Conservation (phyloP, 2,329 filamentous ascomycete species). For the Colletotrichum camelliae region DNA sequence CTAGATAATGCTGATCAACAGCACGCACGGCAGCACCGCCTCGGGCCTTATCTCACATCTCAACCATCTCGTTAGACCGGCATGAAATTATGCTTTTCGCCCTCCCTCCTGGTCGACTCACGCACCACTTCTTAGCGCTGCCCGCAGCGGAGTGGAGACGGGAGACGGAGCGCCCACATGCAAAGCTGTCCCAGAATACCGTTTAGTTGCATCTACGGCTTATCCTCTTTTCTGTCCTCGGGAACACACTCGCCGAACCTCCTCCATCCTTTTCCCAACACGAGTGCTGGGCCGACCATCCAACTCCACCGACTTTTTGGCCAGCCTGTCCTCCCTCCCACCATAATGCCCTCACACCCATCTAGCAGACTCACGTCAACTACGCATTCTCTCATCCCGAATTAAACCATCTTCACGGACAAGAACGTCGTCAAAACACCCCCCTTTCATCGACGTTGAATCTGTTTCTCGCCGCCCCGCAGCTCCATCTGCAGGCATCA, state of each 20-base stretch:
- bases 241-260: conserved; percentile 7
- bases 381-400: neutral
- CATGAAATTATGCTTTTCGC: conserved; percentile 14
- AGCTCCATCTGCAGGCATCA: conserved; percentile 22
- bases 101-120: conserved; percentile 1
- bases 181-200: neutral
- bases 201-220: conserved; percentile 17
- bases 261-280: conserved; percentile 10
- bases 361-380: neutral
- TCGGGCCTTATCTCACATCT: conserved; percentile 8
- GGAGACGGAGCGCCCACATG: neutral
- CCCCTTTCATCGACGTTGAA: conserved; percentile 18
- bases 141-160: neutral
- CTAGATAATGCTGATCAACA: conserved; percentile 3
- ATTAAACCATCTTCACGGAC: neutral
- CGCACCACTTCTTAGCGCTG: conserved; percentile 14
- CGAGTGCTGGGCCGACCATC: conserved; percentile 16
- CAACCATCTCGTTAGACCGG: neutral
- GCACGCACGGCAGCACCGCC: neutral
- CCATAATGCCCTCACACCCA: neutral
- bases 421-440: neutral
- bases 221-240: conserved; percentile 9
- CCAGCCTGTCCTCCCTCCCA: conserved; percentile 12
- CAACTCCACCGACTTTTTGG: conserved; percentile 18
- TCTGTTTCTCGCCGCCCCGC: conserved; percentile 17